Evolutionary conservation across 805 yeast species (phyloP).

Genomic region (Starmerella vaccinii): DNA sequence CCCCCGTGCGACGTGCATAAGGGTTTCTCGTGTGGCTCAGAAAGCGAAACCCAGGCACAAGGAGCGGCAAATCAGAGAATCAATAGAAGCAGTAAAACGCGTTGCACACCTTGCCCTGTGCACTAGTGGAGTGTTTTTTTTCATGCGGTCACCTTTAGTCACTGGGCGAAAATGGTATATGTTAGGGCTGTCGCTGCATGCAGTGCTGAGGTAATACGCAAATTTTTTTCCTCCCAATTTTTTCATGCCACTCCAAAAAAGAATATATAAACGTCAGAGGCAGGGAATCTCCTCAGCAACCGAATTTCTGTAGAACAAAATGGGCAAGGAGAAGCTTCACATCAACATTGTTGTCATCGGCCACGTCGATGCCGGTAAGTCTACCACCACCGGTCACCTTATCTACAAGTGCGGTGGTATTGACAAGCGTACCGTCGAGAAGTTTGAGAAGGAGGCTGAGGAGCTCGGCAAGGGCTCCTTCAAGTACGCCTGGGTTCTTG

Average conservation of each 20-base stretch:
- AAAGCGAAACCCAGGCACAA: background rate
- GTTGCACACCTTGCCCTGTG: conserved; percentile 3
- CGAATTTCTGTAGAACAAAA: conserved; percentile 12
- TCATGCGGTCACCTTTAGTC: conserved; percentile 4
- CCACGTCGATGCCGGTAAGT: conserved; percentile 99
- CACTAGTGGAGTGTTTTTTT: background rate
- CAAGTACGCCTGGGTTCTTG: conserved; percentile 97
- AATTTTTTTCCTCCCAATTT: conserved; percentile 17
- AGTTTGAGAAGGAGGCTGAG: conserved; percentile 96
- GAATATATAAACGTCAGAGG: conserved; percentile 20
- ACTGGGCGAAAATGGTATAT: background rate
- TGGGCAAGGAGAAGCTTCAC: conserved; percentile 95
- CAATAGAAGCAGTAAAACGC: background rate
- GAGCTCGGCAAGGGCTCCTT: conserved; percentile 95
- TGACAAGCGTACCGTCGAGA: conserved; percentile 97
- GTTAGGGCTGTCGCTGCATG: conserved; percentile 22
- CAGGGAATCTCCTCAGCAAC: background rate
- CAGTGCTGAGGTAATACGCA: conserved; percentile 14
- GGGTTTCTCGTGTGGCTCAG: conserved; percentile 6
- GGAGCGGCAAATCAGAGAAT: background rate
- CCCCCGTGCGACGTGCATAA: background rate
- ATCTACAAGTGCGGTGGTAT: conserved; percentile 98
- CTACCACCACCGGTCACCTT: conserved; percentile 99
- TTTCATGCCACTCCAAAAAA: conserved; percentile 16
- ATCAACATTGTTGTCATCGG: conserved; percentile 99